phyloP scores from a whole-genome alignment of 1,139 yeast species.

The Geotrichum klebahnii region DNA sequence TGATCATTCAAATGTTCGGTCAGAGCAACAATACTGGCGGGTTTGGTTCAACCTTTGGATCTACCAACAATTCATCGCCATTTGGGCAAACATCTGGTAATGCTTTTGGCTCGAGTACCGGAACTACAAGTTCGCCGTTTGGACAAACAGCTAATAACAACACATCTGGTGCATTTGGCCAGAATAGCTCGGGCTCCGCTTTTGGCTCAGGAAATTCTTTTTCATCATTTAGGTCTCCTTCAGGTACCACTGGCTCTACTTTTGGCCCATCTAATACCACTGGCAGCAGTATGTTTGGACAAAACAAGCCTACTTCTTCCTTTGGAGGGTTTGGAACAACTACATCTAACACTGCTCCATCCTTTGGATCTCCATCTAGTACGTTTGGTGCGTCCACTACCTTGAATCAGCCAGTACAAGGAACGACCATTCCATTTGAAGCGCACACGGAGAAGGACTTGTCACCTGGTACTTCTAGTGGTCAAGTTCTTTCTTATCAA shows the following conservation, averaged over 20 bases:
- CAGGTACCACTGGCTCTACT: not conserved
- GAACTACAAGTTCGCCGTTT: slow-evolving; percentile 39
- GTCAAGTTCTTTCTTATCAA: slow-evolving; percentile 51
- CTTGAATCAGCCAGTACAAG: slow-evolving; percentile 11
- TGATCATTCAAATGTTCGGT: slow-evolving; percentile 8
- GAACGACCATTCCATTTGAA: slow-evolving; percentile 37
- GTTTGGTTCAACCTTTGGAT: slow-evolving; percentile 20
- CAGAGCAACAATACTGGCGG: slow-evolving; percentile 22
- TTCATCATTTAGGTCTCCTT: slow-evolving; percentile 16
- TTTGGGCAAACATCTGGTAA: slow-evolving; percentile 32
- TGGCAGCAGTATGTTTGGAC: slow-evolving; percentile 1
- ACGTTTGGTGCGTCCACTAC: slow-evolving; percentile 5
- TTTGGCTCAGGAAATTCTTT: slow-evolving; percentile 17
- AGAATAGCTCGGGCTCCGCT: slow-evolving; percentile 12
- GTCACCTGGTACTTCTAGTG: slow-evolving; percentile 32
- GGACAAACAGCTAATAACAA: slow-evolving; percentile 32
- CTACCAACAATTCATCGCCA: slow-evolving; percentile 29
- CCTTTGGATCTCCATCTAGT: slow-evolving; percentile 35
- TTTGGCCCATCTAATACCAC: not conserved
- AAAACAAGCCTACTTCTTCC: not conserved
- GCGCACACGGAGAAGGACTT: slow-evolving; percentile 79
- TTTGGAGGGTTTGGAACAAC: slow-evolving; percentile 36
- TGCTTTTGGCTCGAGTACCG: slow-evolving; percentile 21
- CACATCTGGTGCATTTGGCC: slow-evolving; percentile 34
- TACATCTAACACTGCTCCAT: slow-evolving; percentile 12